phyloP scores from a whole-genome alignment of 1,139 yeast species.

The Kodamaea sp. region DNA sequence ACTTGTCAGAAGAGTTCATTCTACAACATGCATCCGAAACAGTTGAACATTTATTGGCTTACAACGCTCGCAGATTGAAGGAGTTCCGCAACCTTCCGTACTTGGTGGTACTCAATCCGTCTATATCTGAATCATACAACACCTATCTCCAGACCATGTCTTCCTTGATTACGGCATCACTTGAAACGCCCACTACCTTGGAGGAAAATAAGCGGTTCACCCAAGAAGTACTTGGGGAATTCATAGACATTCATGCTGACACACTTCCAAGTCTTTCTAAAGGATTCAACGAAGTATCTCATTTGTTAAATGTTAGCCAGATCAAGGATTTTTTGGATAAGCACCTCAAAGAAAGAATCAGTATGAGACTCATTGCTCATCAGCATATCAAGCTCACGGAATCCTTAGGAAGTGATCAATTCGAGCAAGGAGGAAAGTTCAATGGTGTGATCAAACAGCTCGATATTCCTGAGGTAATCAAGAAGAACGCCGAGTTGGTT shows the following conservation, averaged over 20 bases:
- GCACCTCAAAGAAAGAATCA: slow-evolving; percentile 82
- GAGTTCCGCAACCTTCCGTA: slow-evolving; percentile 78
- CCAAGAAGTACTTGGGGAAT: slow-evolving; percentile 51
- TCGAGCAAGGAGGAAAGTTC: slow-evolving; percentile 41
- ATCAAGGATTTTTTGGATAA: slow-evolving; percentile 66
- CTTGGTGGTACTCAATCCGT: slow-evolving; percentile 83
- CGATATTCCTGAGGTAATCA: slow-evolving; percentile 60
- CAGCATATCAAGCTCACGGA: slow-evolving; percentile 61
- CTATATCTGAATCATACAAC: slow-evolving; percentile 77
- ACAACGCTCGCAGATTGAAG: slow-evolving; percentile 56
- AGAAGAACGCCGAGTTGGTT: slow-evolving; percentile 69
- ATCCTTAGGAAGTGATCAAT: slow-evolving; percentile 12
- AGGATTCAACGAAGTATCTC: slow-evolving; percentile 77
- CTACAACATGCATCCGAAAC: slow-evolving; percentile 45
- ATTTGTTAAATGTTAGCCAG: slow-evolving; percentile 48
- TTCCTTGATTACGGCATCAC: slow-evolving; percentile 50
- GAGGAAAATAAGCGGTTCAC: slow-evolving; percentile 55
- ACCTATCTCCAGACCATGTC: slow-evolving; percentile 72
- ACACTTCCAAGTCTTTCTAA: slow-evolving; percentile 77
- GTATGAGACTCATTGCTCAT: slow-evolving; percentile 81
- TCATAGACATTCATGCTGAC: slow-evolving; percentile 77
- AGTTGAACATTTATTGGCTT: slow-evolving; percentile 40
- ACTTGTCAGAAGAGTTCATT: slow-evolving; percentile 37
- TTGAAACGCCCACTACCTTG: slow-evolving; percentile 42
- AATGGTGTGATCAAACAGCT: slow-evolving; percentile 74